Base-by-base conservation (phyloP, 1,284 basidiomycete species). In the Microstroma glucosiphilum region DNA sequence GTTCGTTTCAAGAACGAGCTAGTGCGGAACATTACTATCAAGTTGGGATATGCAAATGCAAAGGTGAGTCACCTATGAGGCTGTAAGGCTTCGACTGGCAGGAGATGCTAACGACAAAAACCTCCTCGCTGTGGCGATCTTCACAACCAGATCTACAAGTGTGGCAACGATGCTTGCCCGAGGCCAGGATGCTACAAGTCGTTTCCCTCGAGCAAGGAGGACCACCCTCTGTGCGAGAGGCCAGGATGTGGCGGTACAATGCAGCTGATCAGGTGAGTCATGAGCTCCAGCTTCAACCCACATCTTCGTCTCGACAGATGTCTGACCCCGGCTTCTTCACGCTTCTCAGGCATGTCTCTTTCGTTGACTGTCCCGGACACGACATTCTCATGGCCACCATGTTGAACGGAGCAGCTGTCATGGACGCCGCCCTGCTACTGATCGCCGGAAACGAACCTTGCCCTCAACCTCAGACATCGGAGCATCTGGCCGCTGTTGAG, bases 391-490 rank as follows among this genome's bases (percentile, higher is more conserved):
- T 98, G 94, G 94, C 94, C 63, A 98, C 94, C 72, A 98, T 98
- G 96, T 85, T 98, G 75, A 97, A 97, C 85, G 94, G 94, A 82
- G 94, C 94, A 48, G 96, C 96, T 25, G 94, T 98, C 84, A 84
- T 98, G 94, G 93, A 97, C 82, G 94, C 94, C 64, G 94, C 94
- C 17, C 83, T 98, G 0, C 85, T 98, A 0, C 86, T 98, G 57
- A 88, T 97, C 66, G 94, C 94, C 26, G 94, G 90, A 59, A 98
- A 98, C 82, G 94, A 98, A 83, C 90, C 92, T 9, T 98, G 94
- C 82, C 94, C 94, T 0, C 96, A 98, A 80, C 96, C 96, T 0
- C 96, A 98, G 82, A 98, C 96, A 15, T 92, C 90, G 17, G 96
- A 98, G 82, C 96, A 98, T 84, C 82, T 98, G 63, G 96, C 96